Evolutionary conservation across 2,329 filamentous ascomycete species (phyloP).

Genomic region (Xylariomycetidae sp.): DNA sequence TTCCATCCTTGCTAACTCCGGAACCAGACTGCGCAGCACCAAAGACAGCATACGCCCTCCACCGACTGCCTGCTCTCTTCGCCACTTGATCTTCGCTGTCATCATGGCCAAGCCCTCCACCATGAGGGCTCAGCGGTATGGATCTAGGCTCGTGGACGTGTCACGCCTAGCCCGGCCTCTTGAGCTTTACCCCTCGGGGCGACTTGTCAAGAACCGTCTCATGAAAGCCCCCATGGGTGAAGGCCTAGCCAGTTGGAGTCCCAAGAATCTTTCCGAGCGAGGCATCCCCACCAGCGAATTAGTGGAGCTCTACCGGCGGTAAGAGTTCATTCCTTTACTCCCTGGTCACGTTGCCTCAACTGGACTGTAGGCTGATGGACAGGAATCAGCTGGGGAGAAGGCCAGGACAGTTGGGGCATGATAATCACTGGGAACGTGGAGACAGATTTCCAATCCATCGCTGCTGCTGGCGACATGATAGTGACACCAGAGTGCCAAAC

Average conservation of each 20-base stretch:
- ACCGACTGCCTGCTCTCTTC: too few species aligned
- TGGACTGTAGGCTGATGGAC: too few species aligned
- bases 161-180: conserved; percentile 2
- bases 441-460: conserved; percentile 55
- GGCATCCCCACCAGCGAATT: conserved; percentile 1
- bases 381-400: conserved; percentile 57
- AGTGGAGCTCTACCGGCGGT: conserved; percentile 27
- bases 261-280: neutral
- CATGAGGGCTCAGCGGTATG: too few species aligned
- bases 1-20: too few species aligned
- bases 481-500: conserved; percentile 47
- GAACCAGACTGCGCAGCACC: too few species aligned
- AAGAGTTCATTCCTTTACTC: too few species aligned
- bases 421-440: conserved; percentile 61
- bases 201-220: conserved; percentile 4
- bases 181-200: conserved; percentile 1
- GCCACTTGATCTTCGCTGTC: too few species aligned
- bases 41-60: too few species aligned
- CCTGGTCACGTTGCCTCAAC: too few species aligned
- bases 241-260: conserved; percentile 2
- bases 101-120: too few species aligned
- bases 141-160: neutral
- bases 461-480: conserved; percentile 51
- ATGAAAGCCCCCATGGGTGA: conserved; percentile 5
- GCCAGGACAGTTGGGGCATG: conserved; percentile 48